phyloP scores from a whole-genome alignment of 2,329 filamentous ascomycete species.

The Hypomyces rosellus region DNA sequence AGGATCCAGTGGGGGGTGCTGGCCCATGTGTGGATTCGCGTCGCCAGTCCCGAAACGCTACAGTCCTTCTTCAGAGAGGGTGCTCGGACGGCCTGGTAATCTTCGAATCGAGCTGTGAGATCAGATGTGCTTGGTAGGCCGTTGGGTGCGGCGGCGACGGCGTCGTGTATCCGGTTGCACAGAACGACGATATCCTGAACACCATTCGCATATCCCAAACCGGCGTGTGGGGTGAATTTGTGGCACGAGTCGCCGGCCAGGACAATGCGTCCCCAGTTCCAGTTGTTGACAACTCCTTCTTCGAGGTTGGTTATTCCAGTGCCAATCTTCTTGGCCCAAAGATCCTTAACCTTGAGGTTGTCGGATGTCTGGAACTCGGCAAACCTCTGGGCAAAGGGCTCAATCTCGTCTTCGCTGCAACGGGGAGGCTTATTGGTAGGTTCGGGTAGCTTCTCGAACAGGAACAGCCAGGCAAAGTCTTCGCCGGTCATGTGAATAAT shows the following conservation, averaged over 20 bases:
- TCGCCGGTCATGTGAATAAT: conserved; percentile 22
- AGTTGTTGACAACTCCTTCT: conserved; percentile 23
- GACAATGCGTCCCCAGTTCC: conserved; percentile 22
- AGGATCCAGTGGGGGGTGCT: no score
- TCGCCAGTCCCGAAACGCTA: no score
- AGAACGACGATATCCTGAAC: conserved; percentile 20
- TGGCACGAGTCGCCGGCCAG: conserved; percentile 25
- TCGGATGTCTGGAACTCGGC: conserved; percentile 19
- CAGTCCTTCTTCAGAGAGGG: no score
- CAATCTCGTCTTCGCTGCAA: conserved; percentile 21
- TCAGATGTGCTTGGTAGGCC: background rate
- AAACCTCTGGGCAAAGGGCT: conserved; percentile 18
- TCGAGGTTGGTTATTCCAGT: conserved; percentile 21
- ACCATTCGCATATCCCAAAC: conserved; percentile 23
- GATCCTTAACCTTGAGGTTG: conserved; percentile 15
- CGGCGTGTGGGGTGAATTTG: conserved; percentile 25
- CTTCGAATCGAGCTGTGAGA: background rate
- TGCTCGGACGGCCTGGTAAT: no score
- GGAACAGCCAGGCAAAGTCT: conserved; percentile 21
- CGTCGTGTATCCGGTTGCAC: conserved; percentile 10
- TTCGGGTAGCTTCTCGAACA: conserved; percentile 21
- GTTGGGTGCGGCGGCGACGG: background rate
- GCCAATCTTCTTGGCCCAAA: conserved; percentile 12
- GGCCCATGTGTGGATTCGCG: no score
- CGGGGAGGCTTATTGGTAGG: conserved; percentile 13